Evolutionary conservation across 768 basidiomycete genomes (phyloP), one percentile per base, ranked within the genome.

Genomic region (Phylloporus rhodoxanthus): DNA sequence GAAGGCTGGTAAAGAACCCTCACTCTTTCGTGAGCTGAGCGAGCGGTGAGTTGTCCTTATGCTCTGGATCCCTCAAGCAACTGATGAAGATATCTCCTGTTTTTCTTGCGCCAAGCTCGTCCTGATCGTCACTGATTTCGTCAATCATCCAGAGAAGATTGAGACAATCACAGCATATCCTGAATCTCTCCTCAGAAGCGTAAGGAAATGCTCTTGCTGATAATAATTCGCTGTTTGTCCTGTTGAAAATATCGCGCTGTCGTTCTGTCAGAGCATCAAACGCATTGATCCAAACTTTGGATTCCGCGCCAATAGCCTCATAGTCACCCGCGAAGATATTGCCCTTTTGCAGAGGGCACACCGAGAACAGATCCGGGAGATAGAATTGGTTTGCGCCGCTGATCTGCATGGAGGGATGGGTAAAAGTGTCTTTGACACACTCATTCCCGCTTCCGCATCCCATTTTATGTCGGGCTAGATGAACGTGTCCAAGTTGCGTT

Each of bases 111-210:
- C 78, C 82, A 47, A 67, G 65, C 23, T 76, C 78, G 58, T 69
- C 74, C 61, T 84, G 83, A 50, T 83, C 81, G 54, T 84, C 82
- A 62, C 80, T 83, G 46, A 82, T 73, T 64, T 85, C 83, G 63
- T 85, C 84, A 43, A 84, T 72, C 50, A 80, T 78, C 67, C 82
- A 85, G 25, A 85, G 73, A 11, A 80, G 67, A 57, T 84, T 48
- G 56, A 81, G 75, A 52, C 81, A 80, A 64, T 85, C 82, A 58
- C 81, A 83, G 34, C 72, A 75, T 1, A 76, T 82, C 47, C 82
- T 72, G 52, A 83, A 76, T 58, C 76, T 70, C 49, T 81, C 79
- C 48, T 72, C 72, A 32, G 72, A 76, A 38, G 78, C 76, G 61
- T 79, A 82, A 15, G 76, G 73, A 62, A 80, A 85, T n/a, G 71